Evolutionary conservation across 768 basidiomycete species (phyloP).

Genomic region (Chalciporus sphaerocephalus): DNA sequence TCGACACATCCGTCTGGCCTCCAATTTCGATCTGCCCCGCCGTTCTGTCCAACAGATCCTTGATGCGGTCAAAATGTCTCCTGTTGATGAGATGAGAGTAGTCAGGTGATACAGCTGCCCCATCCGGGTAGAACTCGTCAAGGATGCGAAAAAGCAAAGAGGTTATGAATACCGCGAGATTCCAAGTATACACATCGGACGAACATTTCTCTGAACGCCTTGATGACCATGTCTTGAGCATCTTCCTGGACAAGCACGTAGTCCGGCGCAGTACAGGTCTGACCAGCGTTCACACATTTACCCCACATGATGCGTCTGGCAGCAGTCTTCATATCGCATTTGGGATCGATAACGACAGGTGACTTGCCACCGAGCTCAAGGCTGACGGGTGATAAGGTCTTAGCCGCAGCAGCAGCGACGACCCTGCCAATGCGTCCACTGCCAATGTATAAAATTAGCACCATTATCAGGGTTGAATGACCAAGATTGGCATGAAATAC

Average conservation of each 20-base stretch:
- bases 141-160: slow-evolving; percentile 9
- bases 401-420: slow-evolving; percentile 70
- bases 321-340: slow-evolving; percentile 58
- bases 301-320: slow-evolving; percentile 80
- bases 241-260: slow-evolving; percentile 45
- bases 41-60: slow-evolving; percentile 58
- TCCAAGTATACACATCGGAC: slow-evolving; percentile 9
- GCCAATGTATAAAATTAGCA: slow-evolving; percentile 53
- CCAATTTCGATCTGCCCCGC: slow-evolving; percentile 64
- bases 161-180: not conserved
- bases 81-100: slow-evolving; percentile 50
- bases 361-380: slow-evolving; percentile 72
- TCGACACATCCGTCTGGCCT: slow-evolving; percentile 54
- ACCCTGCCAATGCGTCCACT: slow-evolving; percentile 59
- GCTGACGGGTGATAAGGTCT: slow-evolving; percentile 66
- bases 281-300: slow-evolving; percentile 71
- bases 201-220: slow-evolving; percentile 41
- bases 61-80: slow-evolving; percentile 56
- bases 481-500: not conserved
- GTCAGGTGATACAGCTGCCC: slow-evolving; percentile 40
- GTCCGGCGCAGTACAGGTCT: slow-evolving; percentile 68
- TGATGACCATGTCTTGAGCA: slow-evolving; percentile 37
- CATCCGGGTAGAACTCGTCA: slow-evolving; percentile 38
- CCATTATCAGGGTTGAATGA: not conserved
- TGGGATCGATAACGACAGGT: slow-evolving; percentile 70